Percentiles rank a stretch among this genome's conserved stretches.
Evolutionary conservation across 1,284 basidiomycete species (phyloP).

Genomic region (Sanguinoderma infundibulare): DNA sequence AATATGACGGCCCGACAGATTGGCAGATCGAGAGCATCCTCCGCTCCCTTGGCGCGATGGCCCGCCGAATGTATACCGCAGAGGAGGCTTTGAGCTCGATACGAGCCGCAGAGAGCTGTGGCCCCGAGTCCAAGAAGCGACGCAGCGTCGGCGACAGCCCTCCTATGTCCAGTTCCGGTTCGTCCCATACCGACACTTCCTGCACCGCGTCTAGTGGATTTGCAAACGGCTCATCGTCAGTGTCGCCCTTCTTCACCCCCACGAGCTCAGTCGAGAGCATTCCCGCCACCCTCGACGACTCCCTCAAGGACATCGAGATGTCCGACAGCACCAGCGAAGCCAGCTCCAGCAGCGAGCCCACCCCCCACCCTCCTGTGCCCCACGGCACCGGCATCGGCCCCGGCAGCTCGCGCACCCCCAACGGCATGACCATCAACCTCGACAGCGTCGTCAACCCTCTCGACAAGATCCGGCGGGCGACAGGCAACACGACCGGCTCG

Average conservation of each 20-base stretch:
- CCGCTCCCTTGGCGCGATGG: slow-evolving; percentile 57
- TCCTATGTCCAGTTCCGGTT: slow-evolving; percentile 29
- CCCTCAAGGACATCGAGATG: slow-evolving; percentile 35
- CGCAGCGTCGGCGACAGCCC: slow-evolving; percentile 49
- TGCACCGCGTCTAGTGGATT: slow-evolving; percentile 26
- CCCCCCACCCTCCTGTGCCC: slow-evolving; percentile 20
- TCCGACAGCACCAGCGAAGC: slow-evolving; percentile 25
- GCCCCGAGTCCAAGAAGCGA: slow-evolving; percentile 54
- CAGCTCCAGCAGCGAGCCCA: slow-evolving; percentile 27
- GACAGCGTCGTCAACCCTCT: slow-evolving; percentile 46
- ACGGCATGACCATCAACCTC: slow-evolving; percentile 45
- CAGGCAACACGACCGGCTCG: slow-evolving; percentile 24
- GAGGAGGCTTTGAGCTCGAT: slow-evolving; percentile 52
- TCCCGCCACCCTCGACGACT: slow-evolving; percentile 38
- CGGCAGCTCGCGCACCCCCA: slow-evolving; percentile 29
- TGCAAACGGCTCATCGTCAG: slow-evolving; percentile 26
- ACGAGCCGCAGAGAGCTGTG: slow-evolving; percentile 43
- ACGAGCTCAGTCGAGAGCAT: slow-evolving; percentile 48
- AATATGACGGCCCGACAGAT: slow-evolving; percentile 65
- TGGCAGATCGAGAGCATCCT: slow-evolving; percentile 70
- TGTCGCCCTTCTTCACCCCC: slow-evolving; percentile 37
- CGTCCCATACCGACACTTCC: slow-evolving; percentile 28
- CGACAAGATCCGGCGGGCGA: slow-evolving; percentile 33
- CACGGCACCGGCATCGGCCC: slow-evolving; percentile 5
- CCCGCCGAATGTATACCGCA: slow-evolving; percentile 62